These are phyloP conservation scores for Yamadazyma kitorensis DNA, from an alignment of 805 yeast genomes.

Conservation along the genomic window DNA sequence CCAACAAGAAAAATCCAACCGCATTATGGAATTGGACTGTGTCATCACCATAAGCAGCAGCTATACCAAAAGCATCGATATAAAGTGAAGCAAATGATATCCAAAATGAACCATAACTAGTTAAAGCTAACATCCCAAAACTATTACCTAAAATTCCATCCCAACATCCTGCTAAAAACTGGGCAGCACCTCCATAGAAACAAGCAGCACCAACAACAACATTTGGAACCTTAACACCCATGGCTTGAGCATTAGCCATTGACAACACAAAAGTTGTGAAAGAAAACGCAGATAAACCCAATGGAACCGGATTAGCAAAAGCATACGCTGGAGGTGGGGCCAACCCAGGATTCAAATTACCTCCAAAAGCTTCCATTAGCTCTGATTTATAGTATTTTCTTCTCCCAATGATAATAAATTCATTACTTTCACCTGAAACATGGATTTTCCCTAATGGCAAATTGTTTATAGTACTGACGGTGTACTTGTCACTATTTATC, in stretches of 20 bases:
- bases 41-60: slow-evolving; percentile 42
- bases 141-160: slow-evolving; percentile 62
- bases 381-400: slow-evolving; percentile 30
- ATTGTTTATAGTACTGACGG: slow-evolving; percentile 1
- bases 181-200: slow-evolving; percentile 63
- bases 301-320: slow-evolving; percentile 65
- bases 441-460: slow-evolving; percentile 13
- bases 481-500: slow-evolving; percentile 2
- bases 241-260: slow-evolving; percentile 52
- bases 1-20: slow-evolving; percentile 56
- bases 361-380: slow-evolving; percentile 37
- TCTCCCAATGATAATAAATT: slow-evolving; percentile 29
- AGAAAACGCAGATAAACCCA: slow-evolving; percentile 62
- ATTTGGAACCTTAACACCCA: slow-evolving; percentile 49
- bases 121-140: slow-evolving; percentile 63
- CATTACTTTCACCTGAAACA: slow-evolving; percentile 28
- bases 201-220: slow-evolving; percentile 56
- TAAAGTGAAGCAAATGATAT: slow-evolving; percentile 58
- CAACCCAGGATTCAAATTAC: slow-evolving; percentile 32
- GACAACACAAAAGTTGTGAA: slow-evolving; percentile 61
- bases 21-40: slow-evolving; percentile 45
- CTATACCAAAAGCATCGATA: slow-evolving; percentile 59
- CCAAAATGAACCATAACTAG: slow-evolving; percentile 73
- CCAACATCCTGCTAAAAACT: slow-evolving; percentile 64
- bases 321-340: slow-evolving; percentile 46